Conservation (phyloP, 352 stramenopile species). For the Phytophthora pseudosyringae region DNA sequence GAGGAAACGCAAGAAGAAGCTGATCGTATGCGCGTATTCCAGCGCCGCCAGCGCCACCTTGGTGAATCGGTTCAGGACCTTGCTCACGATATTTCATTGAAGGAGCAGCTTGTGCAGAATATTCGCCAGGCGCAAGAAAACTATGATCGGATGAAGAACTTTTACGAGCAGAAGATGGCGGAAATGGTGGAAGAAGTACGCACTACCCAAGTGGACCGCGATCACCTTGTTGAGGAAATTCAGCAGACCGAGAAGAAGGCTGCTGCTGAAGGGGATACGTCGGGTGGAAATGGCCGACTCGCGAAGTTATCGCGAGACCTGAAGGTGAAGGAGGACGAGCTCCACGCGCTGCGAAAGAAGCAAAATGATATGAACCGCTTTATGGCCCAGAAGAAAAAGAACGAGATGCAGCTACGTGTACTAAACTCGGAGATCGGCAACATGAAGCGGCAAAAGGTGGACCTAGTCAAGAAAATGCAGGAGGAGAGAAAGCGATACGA, state of each 20-base stretch:
- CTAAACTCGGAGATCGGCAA: constrained; percentile 82
- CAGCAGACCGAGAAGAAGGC: constrained; percentile 74
- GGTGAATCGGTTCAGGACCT: constrained; percentile 84
- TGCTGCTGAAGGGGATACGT: constrained; percentile 57
- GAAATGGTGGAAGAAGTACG: constrained; percentile 84
- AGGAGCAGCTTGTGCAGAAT: constrained; percentile 85
- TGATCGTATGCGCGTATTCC: constrained; percentile 83
- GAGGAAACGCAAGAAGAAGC: constrained; percentile 70
- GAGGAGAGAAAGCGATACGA: constrained; percentile 86
- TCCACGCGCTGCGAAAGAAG: constrained; percentile 78
- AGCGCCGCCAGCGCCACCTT: constrained; percentile 79
- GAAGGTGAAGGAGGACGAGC: constrained; percentile 79
- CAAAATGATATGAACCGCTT: constrained; percentile 86
- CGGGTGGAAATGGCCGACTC: constrained; percentile 57
- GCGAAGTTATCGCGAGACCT: constrained; percentile 77
- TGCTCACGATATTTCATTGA: constrained; percentile 84
- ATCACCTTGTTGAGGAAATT: constrained; percentile 82
- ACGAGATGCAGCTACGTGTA: constrained; percentile 84
- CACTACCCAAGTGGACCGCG: constrained; percentile 64
- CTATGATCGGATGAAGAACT: constrained; percentile 82
- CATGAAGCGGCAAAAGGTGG: constrained; percentile 92
- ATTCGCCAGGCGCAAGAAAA: constrained; percentile 82
- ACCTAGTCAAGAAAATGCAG: constrained; percentile 89
- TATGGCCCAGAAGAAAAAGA: constrained; percentile 88
- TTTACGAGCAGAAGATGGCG: constrained; percentile 86